Evolutionary conservation across 192 early-diverging fungal species (phyloP).

Genomic region (Phycomyces nitens): DNA sequence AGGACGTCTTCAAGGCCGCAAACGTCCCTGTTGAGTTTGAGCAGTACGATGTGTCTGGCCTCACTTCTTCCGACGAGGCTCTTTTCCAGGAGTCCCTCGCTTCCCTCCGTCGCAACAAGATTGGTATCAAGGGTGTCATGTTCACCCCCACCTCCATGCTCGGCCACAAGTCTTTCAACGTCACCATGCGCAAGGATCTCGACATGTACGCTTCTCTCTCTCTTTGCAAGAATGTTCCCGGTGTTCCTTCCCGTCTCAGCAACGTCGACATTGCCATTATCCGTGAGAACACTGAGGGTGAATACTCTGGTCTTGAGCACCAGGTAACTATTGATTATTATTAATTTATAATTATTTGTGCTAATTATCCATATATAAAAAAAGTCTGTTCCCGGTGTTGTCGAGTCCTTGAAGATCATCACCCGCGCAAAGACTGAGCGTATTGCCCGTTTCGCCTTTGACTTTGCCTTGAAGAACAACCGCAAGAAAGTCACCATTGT

Average conservation of each 20-base stretch:
- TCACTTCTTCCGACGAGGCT: constrained; percentile 76
- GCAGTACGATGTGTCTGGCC: constrained; percentile 94
- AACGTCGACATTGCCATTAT: constrained; percentile 98
- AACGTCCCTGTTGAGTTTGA: constrained; percentile 95
- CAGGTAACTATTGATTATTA: constrained; percentile 45
- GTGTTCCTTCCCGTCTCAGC: constrained; percentile 84
- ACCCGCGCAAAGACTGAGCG: constrained; percentile 97
- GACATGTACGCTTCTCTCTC: constrained; percentile 98
- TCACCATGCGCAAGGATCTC: constrained; percentile 93
- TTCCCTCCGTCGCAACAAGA: constrained; percentile 91
- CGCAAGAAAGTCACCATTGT: constrained; percentile 98
- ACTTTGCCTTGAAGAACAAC: constrained; percentile 96
- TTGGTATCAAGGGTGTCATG: constrained; percentile 92
- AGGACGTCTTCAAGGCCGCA: constrained; percentile 91
- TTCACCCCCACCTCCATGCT: constrained; percentile 82
- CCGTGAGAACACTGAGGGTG: constrained; percentile 99
- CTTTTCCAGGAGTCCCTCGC: constrained; percentile 88
- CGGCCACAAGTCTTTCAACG: constrained; percentile 96
- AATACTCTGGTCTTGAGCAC: constrained; percentile 99
- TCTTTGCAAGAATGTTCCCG: constrained; percentile 86
- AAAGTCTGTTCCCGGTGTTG: constrained; percentile 93
- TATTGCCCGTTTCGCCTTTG: constrained; percentile 97
- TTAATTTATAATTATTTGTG: constrained; percentile 7
- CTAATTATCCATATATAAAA: background rate
- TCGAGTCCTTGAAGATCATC: constrained; percentile 98